Evolutionary conservation across 192 early-diverging fungal species (phyloP), one percentile per base, ranked within the genome.

Genomic region (Paraglomus brasilianum): DNA sequence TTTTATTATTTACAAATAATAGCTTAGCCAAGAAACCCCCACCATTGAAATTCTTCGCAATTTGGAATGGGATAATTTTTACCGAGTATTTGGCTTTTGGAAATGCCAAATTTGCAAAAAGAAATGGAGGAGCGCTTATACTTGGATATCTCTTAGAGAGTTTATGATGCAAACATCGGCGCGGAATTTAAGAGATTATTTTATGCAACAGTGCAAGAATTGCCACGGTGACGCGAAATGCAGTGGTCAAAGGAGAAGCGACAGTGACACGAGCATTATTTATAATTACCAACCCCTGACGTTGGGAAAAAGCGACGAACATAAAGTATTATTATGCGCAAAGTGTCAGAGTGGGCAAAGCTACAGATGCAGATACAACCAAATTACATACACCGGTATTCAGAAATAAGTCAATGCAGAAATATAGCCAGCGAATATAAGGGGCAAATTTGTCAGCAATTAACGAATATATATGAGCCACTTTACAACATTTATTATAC

Each of bases 31-130:
- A 30, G 30, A 30, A 30, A 3, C 1, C 1, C 30, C 30, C 30
- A 30, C 30, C 30, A 30, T 30, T 30, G 30, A 30, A 3, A 30
- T 30, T 30, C 30, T 30, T 30, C 30, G 30, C 30, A 30, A 30
- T 30, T 30, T 30, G 30, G 30, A 30, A 30, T 30, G 30, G 30
- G 3, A 30, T 30, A 42, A 53, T 41, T 5, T 51, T 42, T 53
- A 67, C 17, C 51, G 40, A 30, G 66, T 67, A n/a, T 67, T 67
- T 44, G 50, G 66, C 10, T 1, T 53, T n/a, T 67, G 38, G 49
- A 42, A 44, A 52, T 67, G 66, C 36, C 1, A 1, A 5, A 51
- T 53, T 53, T 67, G 66, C 19, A 2, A 24, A 22, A 67, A 11
- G 8, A 53, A 2, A 5, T 67, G 66, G 66, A 5, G 1, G 42